phyloP scores from a whole-genome alignment of 768 basidiomycete genomes.

The Gyrodon lividus region DNA sequence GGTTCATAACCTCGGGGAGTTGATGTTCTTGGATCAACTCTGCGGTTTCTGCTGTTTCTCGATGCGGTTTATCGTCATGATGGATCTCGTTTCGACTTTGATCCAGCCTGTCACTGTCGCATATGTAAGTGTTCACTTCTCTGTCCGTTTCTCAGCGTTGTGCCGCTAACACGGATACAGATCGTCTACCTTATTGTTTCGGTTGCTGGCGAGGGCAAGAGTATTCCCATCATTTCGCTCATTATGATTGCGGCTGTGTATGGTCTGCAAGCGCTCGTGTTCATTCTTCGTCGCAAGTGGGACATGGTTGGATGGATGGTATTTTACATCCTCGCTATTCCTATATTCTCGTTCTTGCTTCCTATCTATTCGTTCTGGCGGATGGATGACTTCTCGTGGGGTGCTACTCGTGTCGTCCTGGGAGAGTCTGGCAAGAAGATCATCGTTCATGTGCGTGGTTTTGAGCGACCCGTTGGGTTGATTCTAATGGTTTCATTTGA shows the following conservation, averaged over 20 bases:
- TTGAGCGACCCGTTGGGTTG: background rate
- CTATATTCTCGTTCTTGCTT: conserved; percentile 89
- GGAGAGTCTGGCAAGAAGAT: conserved; percentile 96
- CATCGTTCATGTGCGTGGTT: conserved; percentile 77
- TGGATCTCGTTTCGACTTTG: conserved; percentile 87
- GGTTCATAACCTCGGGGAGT: conserved; percentile 92
- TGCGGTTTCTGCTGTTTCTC: conserved; percentile 99
- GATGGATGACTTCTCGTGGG: conserved; percentile 99
- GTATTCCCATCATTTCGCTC: conserved; percentile 78
- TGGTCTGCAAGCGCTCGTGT: conserved; percentile 90
- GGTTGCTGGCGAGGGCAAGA: conserved; percentile 61
- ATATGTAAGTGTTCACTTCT: conserved; percentile 59
- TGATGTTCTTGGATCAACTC: conserved; percentile 86
- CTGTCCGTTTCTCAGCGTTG: background rate
- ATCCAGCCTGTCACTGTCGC: conserved; percentile 85
- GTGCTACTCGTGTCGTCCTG: conserved; percentile 86
- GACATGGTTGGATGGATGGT: conserved; percentile 99
- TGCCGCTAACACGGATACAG: conserved; percentile 38
- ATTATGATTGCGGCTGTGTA: conserved; percentile 95
- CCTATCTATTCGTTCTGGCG: conserved; percentile 96
- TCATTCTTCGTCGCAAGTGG: conserved; percentile 91
- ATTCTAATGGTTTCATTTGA: conserved; percentile 5
- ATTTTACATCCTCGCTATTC: conserved; percentile 94
- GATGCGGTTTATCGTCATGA: conserved; percentile 98
- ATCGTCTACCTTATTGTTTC: conserved; percentile 87